These are phyloP conservation scores for Penicillium crustosum DNA, from an alignment of 2,329 filamentous ascomycete genomes.

Conservation along the genomic window DNA sequence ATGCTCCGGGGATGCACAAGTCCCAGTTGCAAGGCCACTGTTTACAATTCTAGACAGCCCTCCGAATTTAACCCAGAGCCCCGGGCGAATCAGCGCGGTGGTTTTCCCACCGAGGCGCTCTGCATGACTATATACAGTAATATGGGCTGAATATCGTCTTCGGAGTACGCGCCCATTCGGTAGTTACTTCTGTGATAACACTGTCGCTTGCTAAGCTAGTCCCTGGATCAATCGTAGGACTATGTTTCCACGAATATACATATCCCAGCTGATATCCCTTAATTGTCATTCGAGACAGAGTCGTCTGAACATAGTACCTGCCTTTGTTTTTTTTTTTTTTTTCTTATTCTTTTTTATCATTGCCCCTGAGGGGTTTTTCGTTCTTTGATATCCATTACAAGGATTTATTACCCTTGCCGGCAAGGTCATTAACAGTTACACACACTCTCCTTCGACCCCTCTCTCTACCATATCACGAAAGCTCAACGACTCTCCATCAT, in stretches of 20 bases:
- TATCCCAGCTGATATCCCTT: conserved; percentile 11
- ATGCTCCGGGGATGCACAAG: conserved; percentile 8
- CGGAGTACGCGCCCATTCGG: conserved; percentile 11
- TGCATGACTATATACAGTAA: conserved; percentile 1
- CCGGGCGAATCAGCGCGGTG: conserved; percentile 8
- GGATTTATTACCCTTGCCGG: conserved; percentile 17
- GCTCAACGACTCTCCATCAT: conserved; percentile 21
- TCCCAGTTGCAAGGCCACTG: conserved; percentile 4
- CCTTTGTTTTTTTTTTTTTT: conserved; percentile 19
- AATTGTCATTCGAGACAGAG: conserved; percentile 6
- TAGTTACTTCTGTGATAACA: conserved; percentile 16
- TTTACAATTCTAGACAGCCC: conserved; percentile 7
- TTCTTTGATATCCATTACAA: conserved; percentile 4
- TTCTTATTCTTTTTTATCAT: conserved; percentile 15
- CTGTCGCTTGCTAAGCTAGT: conserved; percentile 13
- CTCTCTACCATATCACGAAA: not conserved
- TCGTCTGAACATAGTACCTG: conserved; percentile 7
- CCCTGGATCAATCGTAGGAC: not conserved
- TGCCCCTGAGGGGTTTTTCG: conserved; percentile 6
- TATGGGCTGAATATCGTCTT: not conserved
- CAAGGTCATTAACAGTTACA: conserved; percentile 12
- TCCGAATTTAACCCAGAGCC: conserved; percentile 1
- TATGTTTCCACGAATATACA: conserved; percentile 9
- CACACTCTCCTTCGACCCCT: conserved; percentile 1
- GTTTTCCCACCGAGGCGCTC: not conserved